Evolutionary conservation across 371 early-diverging fungal genomes (phyloP).

Genomic region (Mortierella sp.): DNA sequence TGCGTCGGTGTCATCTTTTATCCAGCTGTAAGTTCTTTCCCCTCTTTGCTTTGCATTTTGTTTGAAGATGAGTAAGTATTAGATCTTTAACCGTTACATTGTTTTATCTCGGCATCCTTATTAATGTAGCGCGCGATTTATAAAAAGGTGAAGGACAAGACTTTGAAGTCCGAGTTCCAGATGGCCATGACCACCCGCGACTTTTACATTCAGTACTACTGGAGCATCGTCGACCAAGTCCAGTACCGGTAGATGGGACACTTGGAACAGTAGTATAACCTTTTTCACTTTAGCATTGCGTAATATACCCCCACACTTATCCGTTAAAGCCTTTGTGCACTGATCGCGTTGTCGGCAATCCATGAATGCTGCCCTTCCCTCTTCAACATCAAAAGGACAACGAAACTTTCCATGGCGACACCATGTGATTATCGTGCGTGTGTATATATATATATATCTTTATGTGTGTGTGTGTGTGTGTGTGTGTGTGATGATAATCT

Average conservation of each 20-base stretch:
- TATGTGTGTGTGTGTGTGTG: no score
- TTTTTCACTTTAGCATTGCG: neutral
- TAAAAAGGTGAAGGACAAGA: slow-evolving; percentile 36
- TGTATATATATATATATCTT: no score
- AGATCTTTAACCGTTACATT: neutral
- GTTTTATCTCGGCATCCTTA: neutral
- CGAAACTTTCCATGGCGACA: neutral
- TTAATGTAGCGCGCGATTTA: slow-evolving; percentile 32
- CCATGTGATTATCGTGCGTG: no score
- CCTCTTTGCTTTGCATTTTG: neutral
- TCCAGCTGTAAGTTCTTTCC: slow-evolving; percentile 25
- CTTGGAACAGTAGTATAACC: neutral
- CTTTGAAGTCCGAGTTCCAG: slow-evolving; percentile 33
- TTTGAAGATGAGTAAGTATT: neutral
- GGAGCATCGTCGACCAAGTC: slow-evolving; percentile 47
- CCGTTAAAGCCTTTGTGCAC: neutral
- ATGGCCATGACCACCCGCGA: slow-evolving; percentile 42
- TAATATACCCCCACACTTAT: neutral
- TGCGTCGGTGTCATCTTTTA: slow-evolving; percentile 30
- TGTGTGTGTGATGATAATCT: neutral
- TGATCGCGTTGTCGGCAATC: no score
- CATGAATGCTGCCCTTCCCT: no score
- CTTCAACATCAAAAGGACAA: no score
- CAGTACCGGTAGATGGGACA: slow-evolving; percentile 14
- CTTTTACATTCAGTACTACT: slow-evolving; percentile 38